These are phyloP conservation scores for Mycena galericulata DNA, from an alignment of 768 basidiomycete genomes.

Conservation along the genomic window DNA sequence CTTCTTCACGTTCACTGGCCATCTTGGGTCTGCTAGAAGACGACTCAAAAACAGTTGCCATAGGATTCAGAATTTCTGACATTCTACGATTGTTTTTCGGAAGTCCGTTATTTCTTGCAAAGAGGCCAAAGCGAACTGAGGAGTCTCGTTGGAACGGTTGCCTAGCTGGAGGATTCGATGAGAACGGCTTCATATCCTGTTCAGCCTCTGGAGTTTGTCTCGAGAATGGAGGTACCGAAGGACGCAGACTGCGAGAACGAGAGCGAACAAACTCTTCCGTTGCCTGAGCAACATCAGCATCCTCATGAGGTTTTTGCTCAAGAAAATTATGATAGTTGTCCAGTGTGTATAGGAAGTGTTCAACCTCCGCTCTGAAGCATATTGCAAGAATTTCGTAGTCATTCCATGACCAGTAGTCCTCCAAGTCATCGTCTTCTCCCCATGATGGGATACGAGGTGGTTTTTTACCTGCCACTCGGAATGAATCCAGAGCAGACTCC, in stretches of 20 bases:
- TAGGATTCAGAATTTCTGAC: neutral
- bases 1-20: neutral
- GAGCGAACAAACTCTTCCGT: neutral
- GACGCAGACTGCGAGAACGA: neutral
- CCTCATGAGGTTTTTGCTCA: neutral
- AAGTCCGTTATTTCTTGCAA: neutral
- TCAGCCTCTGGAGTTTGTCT: neutral
- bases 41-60: neutral
- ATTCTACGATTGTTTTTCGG: neutral
- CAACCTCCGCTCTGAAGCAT: constrained; percentile 9
- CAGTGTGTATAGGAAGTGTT: neutral
- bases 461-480: no score
- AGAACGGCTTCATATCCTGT: no score
- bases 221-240: no score
- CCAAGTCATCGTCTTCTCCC: no score
- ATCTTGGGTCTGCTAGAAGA: no score
- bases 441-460: no score
- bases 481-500: no score
- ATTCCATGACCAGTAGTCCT: neutral
- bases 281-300: neutral
- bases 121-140: neutral
- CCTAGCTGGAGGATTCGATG: neutral
- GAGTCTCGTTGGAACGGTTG: no score
- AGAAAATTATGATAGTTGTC: neutral
- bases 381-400: neutral